phyloP scores from a whole-genome alignment of 352 stramenopile species.

The Phytophthora meadii region DNA sequence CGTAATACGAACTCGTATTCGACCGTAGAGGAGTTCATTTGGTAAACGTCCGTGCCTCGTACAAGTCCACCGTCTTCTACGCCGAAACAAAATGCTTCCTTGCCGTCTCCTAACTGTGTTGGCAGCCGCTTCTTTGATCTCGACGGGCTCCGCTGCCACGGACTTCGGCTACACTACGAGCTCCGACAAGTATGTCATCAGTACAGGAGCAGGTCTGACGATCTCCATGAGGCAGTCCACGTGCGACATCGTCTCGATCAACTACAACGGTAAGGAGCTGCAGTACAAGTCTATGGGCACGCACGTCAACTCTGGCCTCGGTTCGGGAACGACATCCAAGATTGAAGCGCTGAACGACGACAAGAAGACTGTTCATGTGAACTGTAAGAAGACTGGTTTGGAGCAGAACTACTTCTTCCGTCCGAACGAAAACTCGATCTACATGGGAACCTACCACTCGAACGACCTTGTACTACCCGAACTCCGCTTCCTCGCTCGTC shows the following conservation, averaged over 20 bases:
- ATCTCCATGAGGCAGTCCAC: constrained; percentile 47
- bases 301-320: constrained; percentile 53
- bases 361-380: constrained; percentile 53
- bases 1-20: constrained; percentile 2
- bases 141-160: constrained; percentile 22
- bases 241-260: constrained; percentile 50
- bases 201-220: constrained; percentile 34
- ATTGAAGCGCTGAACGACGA: constrained; percentile 44
- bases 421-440: constrained; percentile 57
- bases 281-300: constrained; percentile 54
- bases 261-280: constrained; percentile 47
- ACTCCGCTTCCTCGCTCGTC: constrained; percentile 54
- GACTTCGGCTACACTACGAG: constrained; percentile 44
- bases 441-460: constrained; percentile 65
- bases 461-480: constrained; percentile 40
- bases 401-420: constrained; percentile 44
- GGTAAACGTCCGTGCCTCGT: constrained; percentile 3
- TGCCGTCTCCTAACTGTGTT: constrained; percentile 21
- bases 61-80: constrained; percentile 8
- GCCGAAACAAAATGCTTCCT: constrained; percentile 15
- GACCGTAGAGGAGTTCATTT: constrained; percentile 15
- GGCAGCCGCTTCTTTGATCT: constrained; percentile 13
- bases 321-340: constrained; percentile 26
- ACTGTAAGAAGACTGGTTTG: constrained; percentile 44
- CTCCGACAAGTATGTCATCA: constrained; percentile 46